Evolutionary conservation across 176 grass and related monocot genomes (phyloP).

Genomic region (Chloris gayana): DNA sequence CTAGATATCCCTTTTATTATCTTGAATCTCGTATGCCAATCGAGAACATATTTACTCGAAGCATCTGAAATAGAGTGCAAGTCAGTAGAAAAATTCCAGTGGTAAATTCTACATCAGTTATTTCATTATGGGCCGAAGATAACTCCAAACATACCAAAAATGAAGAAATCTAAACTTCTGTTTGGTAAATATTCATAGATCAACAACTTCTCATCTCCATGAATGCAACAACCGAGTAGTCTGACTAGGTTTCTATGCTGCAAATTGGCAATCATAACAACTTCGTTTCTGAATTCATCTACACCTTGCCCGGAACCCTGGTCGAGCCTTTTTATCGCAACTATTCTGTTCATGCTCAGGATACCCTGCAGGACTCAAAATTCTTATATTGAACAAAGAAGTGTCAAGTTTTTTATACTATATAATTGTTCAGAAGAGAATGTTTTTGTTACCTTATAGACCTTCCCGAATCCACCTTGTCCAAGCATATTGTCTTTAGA

Average conservation of each 20-base stretch:
- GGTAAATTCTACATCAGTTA: not conserved
- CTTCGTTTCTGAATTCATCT: conserved; percentile 50
- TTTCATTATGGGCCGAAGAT: not conserved
- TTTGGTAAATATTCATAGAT: conserved; percentile 50
- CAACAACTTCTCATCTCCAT: conserved; percentile 53
- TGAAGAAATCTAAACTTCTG: conserved; percentile 38
- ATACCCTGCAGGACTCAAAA: conserved; percentile 26
- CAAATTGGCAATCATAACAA: conserved; percentile 29
- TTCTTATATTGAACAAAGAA: no score
- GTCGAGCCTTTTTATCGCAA: conserved; percentile 57
- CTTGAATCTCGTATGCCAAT: conserved; percentile 48
- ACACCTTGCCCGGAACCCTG: conserved; percentile 44
- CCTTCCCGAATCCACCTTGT: conserved; percentile 48
- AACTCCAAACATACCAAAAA: conserved; percentile 30
- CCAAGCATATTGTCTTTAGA: conserved; percentile 38
- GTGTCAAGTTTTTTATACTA: not conserved
- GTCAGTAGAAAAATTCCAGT: not conserved
- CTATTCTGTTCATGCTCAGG: conserved; percentile 32
- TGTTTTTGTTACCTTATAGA: conserved; percentile 46
- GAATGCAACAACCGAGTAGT: conserved; percentile 51
- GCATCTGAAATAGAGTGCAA: conserved; percentile 1
- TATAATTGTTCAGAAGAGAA: not conserved
- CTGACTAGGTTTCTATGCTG: conserved; percentile 42
- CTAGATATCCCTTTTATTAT: conserved; percentile 56
- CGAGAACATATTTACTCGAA: conserved; percentile 29